A percentile compares a stretch with the other conserved stretches of the same genome.
Conservation (phyloP, 495 filamentous ascomycete species). For the Margaritispora aquatica region DNA sequence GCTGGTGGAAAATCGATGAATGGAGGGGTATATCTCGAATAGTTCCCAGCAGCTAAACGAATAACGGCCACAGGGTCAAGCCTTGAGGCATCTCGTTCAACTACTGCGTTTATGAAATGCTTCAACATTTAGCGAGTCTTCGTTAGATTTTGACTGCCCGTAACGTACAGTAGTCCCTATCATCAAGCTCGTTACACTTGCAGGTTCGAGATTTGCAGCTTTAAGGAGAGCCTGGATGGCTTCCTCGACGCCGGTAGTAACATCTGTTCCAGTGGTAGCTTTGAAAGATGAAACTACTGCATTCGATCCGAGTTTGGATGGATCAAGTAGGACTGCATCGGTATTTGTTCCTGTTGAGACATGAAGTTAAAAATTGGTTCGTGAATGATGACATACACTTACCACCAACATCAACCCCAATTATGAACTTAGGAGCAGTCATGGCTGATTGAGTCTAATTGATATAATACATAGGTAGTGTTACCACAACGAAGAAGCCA, state of each 20-base stretch:
- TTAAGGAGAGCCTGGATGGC: constrained; percentile 40
- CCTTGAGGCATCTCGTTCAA: constrained; percentile 34
- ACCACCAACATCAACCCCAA: not conserved
- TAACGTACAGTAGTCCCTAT: constrained; percentile 12
- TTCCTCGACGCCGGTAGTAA: constrained; percentile 44
- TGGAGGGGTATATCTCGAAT: constrained; percentile 42
- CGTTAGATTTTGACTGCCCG: too few species aligned
- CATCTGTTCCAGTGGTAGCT: constrained; percentile 52
- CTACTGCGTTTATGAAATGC: constrained; percentile 46
- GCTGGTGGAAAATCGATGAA: constrained; percentile 42
- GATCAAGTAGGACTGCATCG: constrained; percentile 52
- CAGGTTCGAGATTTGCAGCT: constrained; percentile 29
- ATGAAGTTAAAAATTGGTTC: not conserved
- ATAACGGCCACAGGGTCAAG: constrained; percentile 40
- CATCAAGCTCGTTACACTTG: constrained; percentile 44
- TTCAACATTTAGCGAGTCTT: not conserved
- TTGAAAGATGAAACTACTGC: constrained; percentile 42
- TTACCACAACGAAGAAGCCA: too few species aligned
- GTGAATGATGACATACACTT: not conserved
- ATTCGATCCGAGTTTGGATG: constrained; percentile 23
- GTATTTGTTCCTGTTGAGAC: constrained; percentile 44
- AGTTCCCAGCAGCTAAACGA: constrained; percentile 28
- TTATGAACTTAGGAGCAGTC: not conserved
- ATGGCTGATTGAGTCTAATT: not conserved
- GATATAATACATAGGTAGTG: too few species aligned